Evolutionary conservation across 2,329 filamentous ascomycete species (phyloP).

Genomic region (Penicillium rolfsii): DNA sequence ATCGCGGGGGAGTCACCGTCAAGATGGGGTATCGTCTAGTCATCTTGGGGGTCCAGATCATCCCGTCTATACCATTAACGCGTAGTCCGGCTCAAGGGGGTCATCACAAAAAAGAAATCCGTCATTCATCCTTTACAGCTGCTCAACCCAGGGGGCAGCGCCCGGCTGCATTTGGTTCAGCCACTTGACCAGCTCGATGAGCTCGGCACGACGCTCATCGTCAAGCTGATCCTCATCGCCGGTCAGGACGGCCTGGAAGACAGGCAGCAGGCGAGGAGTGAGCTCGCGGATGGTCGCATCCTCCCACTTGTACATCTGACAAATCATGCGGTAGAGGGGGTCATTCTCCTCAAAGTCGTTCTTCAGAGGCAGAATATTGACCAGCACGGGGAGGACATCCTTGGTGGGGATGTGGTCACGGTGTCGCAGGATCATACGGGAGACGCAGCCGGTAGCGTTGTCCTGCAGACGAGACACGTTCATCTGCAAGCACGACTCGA

Average conservation of each 20-base stretch:
- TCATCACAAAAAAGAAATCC: slow-evolving; percentile 17
- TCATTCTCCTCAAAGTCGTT: slow-evolving; percentile 98
- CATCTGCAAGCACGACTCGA: slow-evolving; percentile 81
- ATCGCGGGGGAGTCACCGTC: slow-evolving; percentile 30
- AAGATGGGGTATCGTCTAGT: slow-evolving; percentile 39
- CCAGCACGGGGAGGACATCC: slow-evolving; percentile 79
- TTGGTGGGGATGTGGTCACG: slow-evolving; percentile 78
- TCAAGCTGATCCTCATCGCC: slow-evolving; percentile 52
- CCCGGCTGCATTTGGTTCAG: slow-evolving; percentile 51
- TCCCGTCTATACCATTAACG: slow-evolving; percentile 37
- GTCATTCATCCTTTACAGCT: slow-evolving; percentile 33
- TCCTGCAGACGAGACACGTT: slow-evolving; percentile 82
- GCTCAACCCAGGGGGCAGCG: slow-evolving; percentile 44
- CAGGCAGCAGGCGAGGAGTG: slow-evolving; percentile 51
- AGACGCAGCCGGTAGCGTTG: slow-evolving; percentile 89
- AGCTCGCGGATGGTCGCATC: slow-evolving; percentile 50
- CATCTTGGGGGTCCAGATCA: slow-evolving; percentile 32
- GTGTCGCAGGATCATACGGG: slow-evolving; percentile 88
- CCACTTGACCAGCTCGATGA: slow-evolving; percentile 54
- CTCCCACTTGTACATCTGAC: slow-evolving; percentile 68
- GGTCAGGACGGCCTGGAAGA: slow-evolving; percentile 52
- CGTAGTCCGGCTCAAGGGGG: slow-evolving; percentile 18
- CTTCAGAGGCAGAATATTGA: slow-evolving; percentile 79
- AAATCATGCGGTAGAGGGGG: slow-evolving; percentile 87
- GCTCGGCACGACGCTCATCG: slow-evolving; percentile 51